phyloP scores from a whole-genome alignment of 2,329 filamentous ascomycete genomes.

The Drechmeria coniospora region DNA sequence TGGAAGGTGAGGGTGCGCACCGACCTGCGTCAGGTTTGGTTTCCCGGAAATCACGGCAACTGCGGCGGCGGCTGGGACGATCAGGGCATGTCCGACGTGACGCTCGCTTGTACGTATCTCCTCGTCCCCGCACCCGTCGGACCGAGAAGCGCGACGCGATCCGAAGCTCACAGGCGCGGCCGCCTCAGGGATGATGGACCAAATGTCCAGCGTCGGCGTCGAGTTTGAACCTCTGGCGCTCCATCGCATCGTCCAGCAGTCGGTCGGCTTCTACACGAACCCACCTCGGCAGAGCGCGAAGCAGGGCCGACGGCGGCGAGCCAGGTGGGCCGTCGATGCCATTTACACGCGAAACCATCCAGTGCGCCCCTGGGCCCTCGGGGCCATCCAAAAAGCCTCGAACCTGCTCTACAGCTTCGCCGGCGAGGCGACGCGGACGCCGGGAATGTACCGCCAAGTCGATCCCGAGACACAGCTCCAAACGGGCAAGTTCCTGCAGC shows the following conservation, averaged over 20 bases:
- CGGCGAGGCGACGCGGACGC: slow-evolving; percentile 26
- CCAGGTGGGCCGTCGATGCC: slow-evolving; percentile 28
- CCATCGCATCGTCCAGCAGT: slow-evolving; percentile 22
- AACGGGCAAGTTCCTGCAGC: slow-evolving; percentile 24
- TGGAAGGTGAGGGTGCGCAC: slow-evolving; percentile 21
- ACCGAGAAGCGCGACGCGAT: too few relatives aligned
- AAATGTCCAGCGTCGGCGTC: slow-evolving; percentile 33
- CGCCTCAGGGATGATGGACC: slow-evolving; percentile 40
- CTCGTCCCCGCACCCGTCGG: background rate
- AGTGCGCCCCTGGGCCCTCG: slow-evolving; percentile 32
- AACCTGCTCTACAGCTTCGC: slow-evolving; percentile 27
- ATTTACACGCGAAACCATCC: slow-evolving; percentile 33
- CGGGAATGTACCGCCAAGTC: slow-evolving; percentile 31
- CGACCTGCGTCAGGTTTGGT: slow-evolving; percentile 42
- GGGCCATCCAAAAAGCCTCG: slow-evolving; percentile 23
- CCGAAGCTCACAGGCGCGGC: background rate
- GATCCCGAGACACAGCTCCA: slow-evolving; percentile 23
- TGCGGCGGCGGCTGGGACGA: slow-evolving; percentile 52
- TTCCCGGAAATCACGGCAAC: slow-evolving; percentile 56
- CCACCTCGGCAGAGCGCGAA: slow-evolving; percentile 3
- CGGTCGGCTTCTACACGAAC: slow-evolving; percentile 16
- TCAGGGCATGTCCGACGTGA: slow-evolving; percentile 26
- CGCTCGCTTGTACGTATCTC: slow-evolving; percentile 22
- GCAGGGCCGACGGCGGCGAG: slow-evolving; percentile 4
- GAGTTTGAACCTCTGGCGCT: slow-evolving; percentile 30